A percentile compares a stretch with the other conserved stretches of the same genome.
phyloP scores from a whole-genome alignment of 2,329 filamentous ascomycete genomes.

The Cadophora gregata region DNA sequence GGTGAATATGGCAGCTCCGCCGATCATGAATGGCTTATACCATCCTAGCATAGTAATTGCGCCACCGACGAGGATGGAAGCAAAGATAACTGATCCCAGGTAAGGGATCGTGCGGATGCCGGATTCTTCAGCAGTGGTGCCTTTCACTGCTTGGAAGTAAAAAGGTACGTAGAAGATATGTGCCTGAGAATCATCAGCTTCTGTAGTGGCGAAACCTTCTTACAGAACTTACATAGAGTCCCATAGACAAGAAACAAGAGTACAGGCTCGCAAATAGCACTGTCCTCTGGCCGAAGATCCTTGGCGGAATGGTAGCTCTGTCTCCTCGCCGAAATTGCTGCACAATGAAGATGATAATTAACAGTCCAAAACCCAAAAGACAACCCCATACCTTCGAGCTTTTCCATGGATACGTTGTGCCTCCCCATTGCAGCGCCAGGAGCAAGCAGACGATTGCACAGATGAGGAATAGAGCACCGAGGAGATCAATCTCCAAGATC shows the following conservation, averaged over 20 bases:
- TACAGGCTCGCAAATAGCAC: constrained; percentile 46
- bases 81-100: constrained; percentile 52
- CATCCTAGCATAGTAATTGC: constrained; percentile 49
- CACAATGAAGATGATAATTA: constrained; percentile 47
- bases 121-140: constrained; percentile 47
- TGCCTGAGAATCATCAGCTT: constrained; percentile 46
- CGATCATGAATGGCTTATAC: constrained; percentile 54
- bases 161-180: constrained; percentile 62
- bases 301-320: constrained; percentile 56
- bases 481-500: constrained; percentile 55
- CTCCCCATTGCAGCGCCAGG: constrained; percentile 56
- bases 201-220: constrained; percentile 43
- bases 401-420: constrained; percentile 52
- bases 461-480: constrained; percentile 55
- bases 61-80: constrained; percentile 49
- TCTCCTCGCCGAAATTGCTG: constrained; percentile 53
- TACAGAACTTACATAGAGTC: constrained; percentile 36
- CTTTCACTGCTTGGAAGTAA: constrained; percentile 57
- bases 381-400: constrained; percentile 51
- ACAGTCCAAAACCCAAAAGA: constrained; percentile 47
- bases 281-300: constrained; percentile 50
- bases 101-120: constrained; percentile 52
- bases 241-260: constrained; percentile 46
- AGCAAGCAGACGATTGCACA: constrained; percentile 51
- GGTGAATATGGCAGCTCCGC: constrained; percentile 51